phyloP scores from a whole-genome alignment of 257 asterid species.

The Salvia miltiorrhiza region DNA sequence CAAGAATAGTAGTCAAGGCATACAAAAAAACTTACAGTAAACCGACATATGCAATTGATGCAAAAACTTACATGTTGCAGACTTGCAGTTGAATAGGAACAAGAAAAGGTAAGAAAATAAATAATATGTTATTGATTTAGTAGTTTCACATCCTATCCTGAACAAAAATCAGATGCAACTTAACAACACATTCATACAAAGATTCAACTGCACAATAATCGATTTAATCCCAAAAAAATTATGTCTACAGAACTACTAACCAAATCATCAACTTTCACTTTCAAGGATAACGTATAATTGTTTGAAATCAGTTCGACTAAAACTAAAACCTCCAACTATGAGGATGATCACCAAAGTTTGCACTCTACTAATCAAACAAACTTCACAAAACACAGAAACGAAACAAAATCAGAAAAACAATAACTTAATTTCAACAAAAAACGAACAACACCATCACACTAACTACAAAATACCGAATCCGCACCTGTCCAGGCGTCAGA shows the following conservation, averaged over 20 bases:
- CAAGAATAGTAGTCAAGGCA: not conserved
- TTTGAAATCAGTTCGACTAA: not conserved
- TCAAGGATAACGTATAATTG: not conserved
- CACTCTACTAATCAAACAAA: conserved; percentile 17
- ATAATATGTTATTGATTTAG: no score
- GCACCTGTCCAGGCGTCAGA: conserved; percentile 69
- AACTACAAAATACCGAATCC: conserved; percentile 8
- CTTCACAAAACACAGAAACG: not conserved
- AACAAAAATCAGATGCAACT: conserved; percentile 6
- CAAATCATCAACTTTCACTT: not conserved
- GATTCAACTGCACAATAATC: not conserved
- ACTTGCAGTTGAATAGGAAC: not conserved
- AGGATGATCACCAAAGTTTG: conserved; percentile 12
- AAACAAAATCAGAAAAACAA: not conserved
- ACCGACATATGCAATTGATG: not conserved
- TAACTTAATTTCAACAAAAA: not conserved
- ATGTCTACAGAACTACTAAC: not conserved
- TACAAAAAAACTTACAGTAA: not conserved
- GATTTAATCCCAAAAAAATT: not conserved
- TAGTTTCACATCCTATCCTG: no score
- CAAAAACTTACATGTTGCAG: not conserved
- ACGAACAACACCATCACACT: conserved; percentile 9
- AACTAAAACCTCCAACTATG: not conserved
- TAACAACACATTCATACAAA: not conserved
- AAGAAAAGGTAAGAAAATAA: not conserved